Evolutionary conservation across 441 rosid genomes (phyloP).

Genomic region (Croton setiger): DNA sequence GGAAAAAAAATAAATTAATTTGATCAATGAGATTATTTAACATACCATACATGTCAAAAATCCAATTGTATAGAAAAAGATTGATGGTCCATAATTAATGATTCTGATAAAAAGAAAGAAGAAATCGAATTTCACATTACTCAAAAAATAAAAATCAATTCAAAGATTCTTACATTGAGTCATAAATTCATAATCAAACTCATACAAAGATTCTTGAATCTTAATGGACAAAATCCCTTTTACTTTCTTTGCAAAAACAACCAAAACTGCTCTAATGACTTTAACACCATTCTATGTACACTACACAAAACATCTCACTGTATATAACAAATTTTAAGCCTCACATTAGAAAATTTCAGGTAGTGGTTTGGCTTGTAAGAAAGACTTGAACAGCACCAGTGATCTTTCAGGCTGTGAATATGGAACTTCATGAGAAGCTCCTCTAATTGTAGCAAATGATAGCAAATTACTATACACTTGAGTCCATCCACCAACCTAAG

Average conservation of each 20-base stretch:
- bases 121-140: background rate
- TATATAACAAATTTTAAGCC: background rate
- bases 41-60: background rate
- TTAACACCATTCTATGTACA: background rate
- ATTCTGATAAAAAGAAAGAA: no score
- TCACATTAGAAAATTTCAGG: conserved; percentile 30
- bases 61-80: background rate
- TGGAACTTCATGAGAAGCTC: conserved; percentile 96
- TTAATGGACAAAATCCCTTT: background rate
- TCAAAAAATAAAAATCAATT: background rate
- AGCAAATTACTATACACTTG: conserved; percentile 74
- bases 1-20: background rate
- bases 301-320: background rate
- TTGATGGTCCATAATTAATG: no score
- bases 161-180: conserved; percentile 7
- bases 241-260: background rate
- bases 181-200: conserved; percentile 6
- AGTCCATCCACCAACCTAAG: conserved; percentile 99
- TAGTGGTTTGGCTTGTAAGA: conserved; percentile 54
- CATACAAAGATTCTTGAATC: background rate
- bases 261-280: background rate
- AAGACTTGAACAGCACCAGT: conserved; percentile 69
- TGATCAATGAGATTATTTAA: background rate
- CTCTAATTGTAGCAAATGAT: conserved; percentile 92
- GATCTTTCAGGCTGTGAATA: conserved; percentile 97